phyloP scores from a whole-genome alignment of 306 rosid genomes.

The Castanopsis chinensis region DNA sequence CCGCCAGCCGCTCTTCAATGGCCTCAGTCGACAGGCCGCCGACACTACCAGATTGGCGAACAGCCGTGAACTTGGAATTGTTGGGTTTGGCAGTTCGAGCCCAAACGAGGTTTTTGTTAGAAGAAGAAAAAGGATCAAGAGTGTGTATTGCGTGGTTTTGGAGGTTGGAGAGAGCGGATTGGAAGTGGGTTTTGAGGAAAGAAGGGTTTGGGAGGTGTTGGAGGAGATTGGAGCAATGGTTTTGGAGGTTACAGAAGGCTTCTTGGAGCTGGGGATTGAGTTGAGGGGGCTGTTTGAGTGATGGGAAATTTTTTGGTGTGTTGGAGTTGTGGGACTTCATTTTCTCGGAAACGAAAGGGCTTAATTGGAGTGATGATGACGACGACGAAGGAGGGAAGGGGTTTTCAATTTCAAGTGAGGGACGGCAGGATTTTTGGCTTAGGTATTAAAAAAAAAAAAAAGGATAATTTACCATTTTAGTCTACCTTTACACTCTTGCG shows the following conservation, averaged over 20 bases:
- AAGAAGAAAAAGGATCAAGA: conserved; percentile 26
- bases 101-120: conserved; percentile 39
- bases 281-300: conserved; percentile 30
- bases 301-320: conserved; percentile 17
- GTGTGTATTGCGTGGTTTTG: conserved; percentile 33
- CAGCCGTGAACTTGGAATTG: conserved; percentile 5
- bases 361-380: too few relatives aligned
- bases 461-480: too few relatives aligned
- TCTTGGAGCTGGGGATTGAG: conserved; percentile 34
- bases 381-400: background rate
- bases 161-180: conserved; percentile 34
- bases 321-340: conserved; percentile 38
- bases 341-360: background rate
- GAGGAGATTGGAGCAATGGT: conserved; percentile 44
- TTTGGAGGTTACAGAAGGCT: conserved; percentile 39
- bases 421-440: background rate
- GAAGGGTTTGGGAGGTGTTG: conserved; percentile 30
- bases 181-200: conserved; percentile 40
- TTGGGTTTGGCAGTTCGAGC: conserved; percentile 47
- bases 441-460: too few relatives aligned
- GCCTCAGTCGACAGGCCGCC: conserved; percentile 51
- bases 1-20: conserved; percentile 76
- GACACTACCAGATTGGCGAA: conserved; percentile 6
- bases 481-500: too few relatives aligned
- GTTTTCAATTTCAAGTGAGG: background rate